These are phyloP conservation scores for Dothideomycetes sp. DNA, from an alignment of 2,329 filamentous ascomycete genomes.

Conservation along the genomic window DNA sequence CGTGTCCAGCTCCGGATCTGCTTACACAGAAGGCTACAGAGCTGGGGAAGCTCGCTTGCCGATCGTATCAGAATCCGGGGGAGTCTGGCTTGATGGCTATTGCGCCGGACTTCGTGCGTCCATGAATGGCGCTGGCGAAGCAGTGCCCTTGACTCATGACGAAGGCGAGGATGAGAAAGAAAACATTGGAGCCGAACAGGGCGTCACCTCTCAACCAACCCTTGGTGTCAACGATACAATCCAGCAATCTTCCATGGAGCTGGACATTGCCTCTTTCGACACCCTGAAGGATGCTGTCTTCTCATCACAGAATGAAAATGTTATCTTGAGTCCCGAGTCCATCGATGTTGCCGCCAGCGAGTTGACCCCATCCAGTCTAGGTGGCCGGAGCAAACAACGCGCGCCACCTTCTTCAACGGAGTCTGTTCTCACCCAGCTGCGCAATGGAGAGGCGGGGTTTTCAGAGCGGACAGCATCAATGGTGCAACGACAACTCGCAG, in stretches of 20 bases:
- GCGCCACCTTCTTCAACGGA: slow-evolving; percentile 2
- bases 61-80: slow-evolving; percentile 15
- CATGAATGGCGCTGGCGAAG: background rate
- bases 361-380: slow-evolving; percentile 15
- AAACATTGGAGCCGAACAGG: background rate
- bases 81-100: slow-evolving; percentile 22
- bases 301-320: slow-evolving; percentile 22
- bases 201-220: background rate
- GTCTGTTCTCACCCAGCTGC: slow-evolving; percentile 2
- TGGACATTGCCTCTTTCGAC: slow-evolving; percentile 14
- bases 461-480: slow-evolving; percentile 13
- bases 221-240: background rate
- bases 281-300: slow-evolving; percentile 20
- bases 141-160: too few relatives aligned
- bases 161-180: too few relatives aligned
- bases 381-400: slow-evolving; percentile 19
- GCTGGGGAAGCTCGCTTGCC: slow-evolving; percentile 19
- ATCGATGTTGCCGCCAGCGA: slow-evolving; percentile 17
- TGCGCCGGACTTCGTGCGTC: slow-evolving; percentile 17
- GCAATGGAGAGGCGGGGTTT: slow-evolving; percentile 11
- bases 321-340: slow-evolving; percentile 18
- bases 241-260: slow-evolving; percentile 14
- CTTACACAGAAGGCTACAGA: slow-evolving; percentile 21
- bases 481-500: slow-evolving; percentile 9
- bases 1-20: background rate